Evolutionary conservation across 495 filamentous ascomycete genomes (phyloP).

Genomic region (Xylaria sp.): DNA sequence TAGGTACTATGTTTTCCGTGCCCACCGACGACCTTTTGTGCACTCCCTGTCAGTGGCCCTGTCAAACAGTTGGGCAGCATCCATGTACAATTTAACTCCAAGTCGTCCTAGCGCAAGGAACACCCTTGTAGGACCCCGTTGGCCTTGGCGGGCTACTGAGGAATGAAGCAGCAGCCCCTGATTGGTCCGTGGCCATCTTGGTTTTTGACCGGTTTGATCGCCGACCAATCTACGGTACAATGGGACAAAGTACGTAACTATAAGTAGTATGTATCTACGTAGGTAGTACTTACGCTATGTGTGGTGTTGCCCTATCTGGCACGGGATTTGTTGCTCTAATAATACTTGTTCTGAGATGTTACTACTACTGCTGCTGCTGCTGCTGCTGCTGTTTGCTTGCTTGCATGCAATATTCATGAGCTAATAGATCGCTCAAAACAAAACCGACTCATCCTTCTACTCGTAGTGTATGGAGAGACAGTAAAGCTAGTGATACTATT

Average conservation of each 20-base stretch:
- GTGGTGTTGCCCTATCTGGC: conserved; percentile 4
- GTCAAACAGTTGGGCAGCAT: conserved; percentile 18
- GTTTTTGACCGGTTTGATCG: conserved; percentile 22
- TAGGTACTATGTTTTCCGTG: neutral
- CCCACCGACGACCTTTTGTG: neutral
- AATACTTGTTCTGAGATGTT: too few relatives aligned
- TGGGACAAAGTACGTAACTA: too few relatives aligned
- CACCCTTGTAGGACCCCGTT: conserved; percentile 1
- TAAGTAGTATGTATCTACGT: too few relatives aligned
- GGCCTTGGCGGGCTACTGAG: conserved; percentile 3
- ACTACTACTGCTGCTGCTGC: too few relatives aligned
- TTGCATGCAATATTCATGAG: neutral
- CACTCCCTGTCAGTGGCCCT: neutral
- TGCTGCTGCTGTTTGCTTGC: neutral
- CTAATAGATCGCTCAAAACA: neutral
- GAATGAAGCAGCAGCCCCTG: neutral
- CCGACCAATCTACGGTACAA: conserved; percentile 22
- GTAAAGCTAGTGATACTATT: neutral
- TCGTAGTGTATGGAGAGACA: neutral
- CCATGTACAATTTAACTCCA: conserved; percentile 11
- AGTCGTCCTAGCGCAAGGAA: neutral
- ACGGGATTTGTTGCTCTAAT: neutral
- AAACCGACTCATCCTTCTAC: neutral
- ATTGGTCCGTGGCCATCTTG: conserved; percentile 5
- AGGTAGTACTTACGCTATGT: neutral